These are phyloP conservation scores for Mycena rosella DNA, from an alignment of 768 basidiomycete genomes.

Conservation along the genomic window DNA sequence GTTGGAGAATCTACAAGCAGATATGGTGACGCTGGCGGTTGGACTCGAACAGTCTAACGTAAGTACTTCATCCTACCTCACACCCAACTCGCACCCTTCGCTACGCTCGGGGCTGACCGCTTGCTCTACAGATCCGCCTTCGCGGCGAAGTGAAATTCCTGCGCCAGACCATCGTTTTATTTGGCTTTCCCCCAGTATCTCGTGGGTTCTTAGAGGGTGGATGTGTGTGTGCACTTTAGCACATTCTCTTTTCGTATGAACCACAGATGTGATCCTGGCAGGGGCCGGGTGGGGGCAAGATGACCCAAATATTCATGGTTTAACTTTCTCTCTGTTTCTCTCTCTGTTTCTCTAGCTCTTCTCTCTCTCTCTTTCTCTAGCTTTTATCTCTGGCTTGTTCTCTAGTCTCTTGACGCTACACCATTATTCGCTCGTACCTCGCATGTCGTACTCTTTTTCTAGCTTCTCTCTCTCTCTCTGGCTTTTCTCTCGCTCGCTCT, in stretches of 20 bases:
- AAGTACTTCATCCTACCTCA: too few relatives aligned
- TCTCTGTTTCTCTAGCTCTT: too few relatives aligned
- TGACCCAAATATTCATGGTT: too few relatives aligned
- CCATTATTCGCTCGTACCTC: too few relatives aligned
- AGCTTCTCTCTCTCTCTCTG: too few relatives aligned
- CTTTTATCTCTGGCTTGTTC: too few relatives aligned
- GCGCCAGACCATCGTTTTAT: slow-evolving; percentile 17
- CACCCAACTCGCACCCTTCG: neutral
- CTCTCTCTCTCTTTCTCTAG: too few relatives aligned
- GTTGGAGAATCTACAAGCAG: slow-evolving; percentile 4
- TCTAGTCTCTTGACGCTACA: too few relatives aligned
- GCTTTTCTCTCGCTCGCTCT: too few relatives aligned
- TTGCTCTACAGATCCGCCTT: slow-evolving; percentile 14
- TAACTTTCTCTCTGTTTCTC: too few relatives aligned
- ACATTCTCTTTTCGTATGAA: neutral
- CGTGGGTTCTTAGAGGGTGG: neutral
- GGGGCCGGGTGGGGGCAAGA: slow-evolving; percentile 15
- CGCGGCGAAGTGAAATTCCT: slow-evolving; percentile 1
- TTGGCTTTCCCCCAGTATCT: slow-evolving; percentile 18
- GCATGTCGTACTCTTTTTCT: too few relatives aligned
- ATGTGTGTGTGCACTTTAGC: slow-evolving; percentile 9
- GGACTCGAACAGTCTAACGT: slow-evolving; percentile 5
- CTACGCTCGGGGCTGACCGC: neutral
- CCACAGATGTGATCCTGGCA: slow-evolving; percentile 6
- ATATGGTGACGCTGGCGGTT: neutral